Evolutionary conservation across 805 yeast genomes (phyloP).

Genomic region (Spathaspora sp.): DNA sequence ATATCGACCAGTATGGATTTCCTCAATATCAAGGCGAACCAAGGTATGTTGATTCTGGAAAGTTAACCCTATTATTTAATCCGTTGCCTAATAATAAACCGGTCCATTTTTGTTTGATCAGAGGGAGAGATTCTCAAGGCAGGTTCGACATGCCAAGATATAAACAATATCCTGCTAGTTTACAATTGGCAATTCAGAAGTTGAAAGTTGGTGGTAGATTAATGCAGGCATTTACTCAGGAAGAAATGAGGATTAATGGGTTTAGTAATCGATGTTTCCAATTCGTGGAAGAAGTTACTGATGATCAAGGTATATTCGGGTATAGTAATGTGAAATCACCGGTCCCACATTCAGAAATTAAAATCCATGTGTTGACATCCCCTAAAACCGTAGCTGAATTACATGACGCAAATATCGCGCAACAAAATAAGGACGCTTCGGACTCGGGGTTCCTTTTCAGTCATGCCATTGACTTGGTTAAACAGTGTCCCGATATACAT

Average conservation of each 20-base stretch:
- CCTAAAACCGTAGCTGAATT: slow-evolving; percentile 67
- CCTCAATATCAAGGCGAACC: slow-evolving; percentile 15
- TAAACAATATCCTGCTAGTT: slow-evolving; percentile 42
- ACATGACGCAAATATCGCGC: slow-evolving; percentile 77
- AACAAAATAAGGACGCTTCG: slow-evolving; percentile 72
- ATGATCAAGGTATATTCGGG: slow-evolving; percentile 30
- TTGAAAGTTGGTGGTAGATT: slow-evolving; percentile 78
- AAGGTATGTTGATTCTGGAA: slow-evolving; percentile 19
- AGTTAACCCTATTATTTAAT: slow-evolving; percentile 22
- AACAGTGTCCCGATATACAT: slow-evolving; percentile 31
- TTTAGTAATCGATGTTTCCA: slow-evolving; percentile 76
- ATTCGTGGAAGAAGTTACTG: slow-evolving; percentile 54
- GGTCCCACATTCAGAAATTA: slow-evolving; percentile 55
- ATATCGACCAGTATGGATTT: slow-evolving; percentile 24
- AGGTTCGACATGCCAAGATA: slow-evolving; percentile 65
- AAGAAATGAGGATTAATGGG: slow-evolving; percentile 78
- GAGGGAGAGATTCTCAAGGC: slow-evolving; percentile 74
- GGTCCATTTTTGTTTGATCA: slow-evolving; percentile 71
- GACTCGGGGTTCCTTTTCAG: slow-evolving; percentile 74
- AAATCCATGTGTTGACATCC: slow-evolving; percentile 72
- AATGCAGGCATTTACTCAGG: slow-evolving; percentile 89
- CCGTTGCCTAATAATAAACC: slow-evolving; percentile 70
- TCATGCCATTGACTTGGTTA: slow-evolving; percentile 74
- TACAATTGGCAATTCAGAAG: slow-evolving; percentile 70
- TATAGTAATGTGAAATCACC: slow-evolving; percentile 47